phyloP scores from a whole-genome alignment of 495 filamentous ascomycete species.

The Stereocaulon alpinum region DNA sequence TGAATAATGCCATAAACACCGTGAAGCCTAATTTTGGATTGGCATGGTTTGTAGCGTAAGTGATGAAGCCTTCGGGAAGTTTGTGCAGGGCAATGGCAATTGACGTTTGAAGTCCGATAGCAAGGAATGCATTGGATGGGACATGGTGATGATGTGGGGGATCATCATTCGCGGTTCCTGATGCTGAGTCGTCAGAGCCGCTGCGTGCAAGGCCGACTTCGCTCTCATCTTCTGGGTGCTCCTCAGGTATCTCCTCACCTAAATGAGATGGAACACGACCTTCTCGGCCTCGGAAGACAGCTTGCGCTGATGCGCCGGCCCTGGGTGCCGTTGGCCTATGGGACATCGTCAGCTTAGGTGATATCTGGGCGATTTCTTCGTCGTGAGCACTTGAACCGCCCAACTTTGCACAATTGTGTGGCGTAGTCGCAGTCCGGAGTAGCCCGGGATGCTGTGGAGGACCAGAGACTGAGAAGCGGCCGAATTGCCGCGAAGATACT shows the following conservation, averaged over 20 bases:
- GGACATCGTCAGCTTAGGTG: constrained; percentile 3
- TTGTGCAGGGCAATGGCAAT: constrained; percentile 95
- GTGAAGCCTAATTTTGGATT: constrained; percentile 77
- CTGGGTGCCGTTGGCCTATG: constrained; percentile 2
- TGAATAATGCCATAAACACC: constrained; percentile 90
- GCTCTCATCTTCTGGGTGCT: background rate
- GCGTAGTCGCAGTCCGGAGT: constrained; percentile 10
- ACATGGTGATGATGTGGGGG: constrained; percentile 75
- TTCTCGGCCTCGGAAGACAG: constrained; percentile 15
- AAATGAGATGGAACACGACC: constrained; percentile 7
- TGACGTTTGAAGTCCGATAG: constrained; percentile 84
- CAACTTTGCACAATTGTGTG: constrained; percentile 6
- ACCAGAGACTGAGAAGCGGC: constrained; percentile 9
- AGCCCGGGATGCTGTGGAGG: constrained; percentile 10
- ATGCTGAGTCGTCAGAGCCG: constrained; percentile 7
- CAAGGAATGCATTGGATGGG: constrained; percentile 86
- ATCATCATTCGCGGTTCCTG: constrained; percentile 25
- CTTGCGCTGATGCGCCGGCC: constrained; percentile 7
- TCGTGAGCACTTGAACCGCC: constrained; percentile 1
- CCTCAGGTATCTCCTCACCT: background rate
- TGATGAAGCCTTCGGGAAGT: constrained; percentile 96
- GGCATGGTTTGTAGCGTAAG: constrained; percentile 94
- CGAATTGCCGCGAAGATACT: constrained; percentile 12
- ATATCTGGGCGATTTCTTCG: constrained; percentile 9
- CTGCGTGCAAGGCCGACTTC: background rate